Conservation (phyloP, 352 stramenopile species). For the Pythium graminicola region DNA sequence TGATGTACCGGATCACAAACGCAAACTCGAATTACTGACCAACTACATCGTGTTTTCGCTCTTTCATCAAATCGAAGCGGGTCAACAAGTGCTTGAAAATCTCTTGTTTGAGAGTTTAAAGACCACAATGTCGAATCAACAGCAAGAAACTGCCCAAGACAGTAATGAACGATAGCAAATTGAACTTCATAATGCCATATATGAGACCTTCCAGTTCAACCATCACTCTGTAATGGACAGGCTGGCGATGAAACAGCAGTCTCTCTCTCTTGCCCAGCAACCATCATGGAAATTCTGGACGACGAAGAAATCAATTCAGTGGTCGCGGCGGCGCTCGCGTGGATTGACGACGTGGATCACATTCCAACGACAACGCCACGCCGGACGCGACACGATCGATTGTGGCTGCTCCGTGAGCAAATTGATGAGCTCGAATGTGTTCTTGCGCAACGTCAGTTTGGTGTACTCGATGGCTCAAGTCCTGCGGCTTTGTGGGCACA, state of each 20-base stretch:
- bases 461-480: background rate
- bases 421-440: background rate
- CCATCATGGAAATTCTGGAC: background rate
- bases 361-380: background rate
- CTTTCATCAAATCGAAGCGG: conserved; percentile 5
- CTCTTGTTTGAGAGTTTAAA: conserved; percentile 2
- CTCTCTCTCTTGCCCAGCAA: background rate
- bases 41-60: conserved; percentile 6
- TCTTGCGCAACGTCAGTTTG: background rate
- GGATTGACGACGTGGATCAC: conserved; percentile 3
- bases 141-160: background rate
- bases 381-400: background rate
- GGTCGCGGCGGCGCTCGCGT: conserved; percentile 6
- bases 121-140: background rate
- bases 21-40: conserved; percentile 13
- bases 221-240: too few relatives aligned
- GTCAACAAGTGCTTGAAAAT: conserved; percentile 16
- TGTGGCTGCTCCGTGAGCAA: background rate
- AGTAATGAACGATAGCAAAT: background rate
- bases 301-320: conserved; percentile 1
- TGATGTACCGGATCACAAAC: conserved; percentile 4
- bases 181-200: too few relatives aligned
- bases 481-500: background rate
- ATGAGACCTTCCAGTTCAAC: too few relatives aligned
- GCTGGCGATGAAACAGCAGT: background rate